Evolutionary conservation across 2,329 filamentous ascomycete genomes (phyloP).

Genomic region (Claviceps sp.): DNA sequence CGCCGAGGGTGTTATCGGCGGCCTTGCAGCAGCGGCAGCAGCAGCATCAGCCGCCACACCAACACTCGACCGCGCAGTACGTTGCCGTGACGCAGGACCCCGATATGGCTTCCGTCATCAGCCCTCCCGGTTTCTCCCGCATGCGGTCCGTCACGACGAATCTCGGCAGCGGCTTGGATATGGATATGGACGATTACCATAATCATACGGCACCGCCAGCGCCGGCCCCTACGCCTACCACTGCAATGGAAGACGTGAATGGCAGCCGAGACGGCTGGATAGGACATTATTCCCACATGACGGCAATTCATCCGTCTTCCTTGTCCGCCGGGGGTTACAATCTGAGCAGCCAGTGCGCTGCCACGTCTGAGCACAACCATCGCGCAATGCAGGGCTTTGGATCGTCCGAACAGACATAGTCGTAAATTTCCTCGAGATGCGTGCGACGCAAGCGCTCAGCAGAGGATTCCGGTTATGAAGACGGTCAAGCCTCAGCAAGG

Average conservation of each 20-base stretch:
- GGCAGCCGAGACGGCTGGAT: conserved; percentile 2
- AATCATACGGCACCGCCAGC: neutral
- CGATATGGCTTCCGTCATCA: neutral
- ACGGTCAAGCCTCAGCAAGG: too few species aligned
- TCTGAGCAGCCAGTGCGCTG: neutral
- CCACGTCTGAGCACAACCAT: conserved; percentile 1
- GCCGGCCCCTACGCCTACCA: neutral
- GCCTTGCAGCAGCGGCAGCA: conserved; percentile 2
- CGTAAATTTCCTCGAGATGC: too few species aligned
- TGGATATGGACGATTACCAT: neutral
- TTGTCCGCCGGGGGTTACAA: neutral
- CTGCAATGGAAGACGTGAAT: neutral
- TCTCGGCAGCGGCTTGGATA: conserved; percentile 1
- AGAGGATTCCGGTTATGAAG: too few species aligned
- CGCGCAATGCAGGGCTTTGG: neutral
- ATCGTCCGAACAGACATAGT: neutral
- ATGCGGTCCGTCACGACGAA: neutral
- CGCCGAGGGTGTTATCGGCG: conserved; percentile 2
- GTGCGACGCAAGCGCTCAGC: too few species aligned
- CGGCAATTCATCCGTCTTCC: conserved; percentile 1
- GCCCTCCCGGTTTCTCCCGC: conserved; percentile 1
- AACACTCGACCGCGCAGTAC: neutral
- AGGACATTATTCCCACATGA: conserved; percentile 3
- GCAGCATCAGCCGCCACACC: neutral
- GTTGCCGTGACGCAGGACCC: neutral